phyloP scores from a whole-genome alignment of 345 rosid species.

The Anastatica hierochuntica region DNA sequence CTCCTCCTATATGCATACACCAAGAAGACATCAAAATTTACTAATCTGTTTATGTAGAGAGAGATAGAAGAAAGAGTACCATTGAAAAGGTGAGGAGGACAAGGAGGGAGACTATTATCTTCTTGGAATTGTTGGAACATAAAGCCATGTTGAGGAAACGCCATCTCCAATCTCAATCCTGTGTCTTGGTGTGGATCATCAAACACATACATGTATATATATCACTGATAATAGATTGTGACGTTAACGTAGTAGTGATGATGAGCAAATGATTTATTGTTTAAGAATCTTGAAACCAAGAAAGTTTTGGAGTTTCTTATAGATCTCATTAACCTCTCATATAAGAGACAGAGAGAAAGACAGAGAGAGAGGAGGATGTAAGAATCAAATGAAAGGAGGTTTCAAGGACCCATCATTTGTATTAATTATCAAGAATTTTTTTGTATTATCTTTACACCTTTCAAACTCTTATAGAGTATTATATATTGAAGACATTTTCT shows the following conservation, averaged over 20 bases:
- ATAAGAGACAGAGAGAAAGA: slow-evolving; percentile 8
- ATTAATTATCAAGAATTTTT: too few species aligned
- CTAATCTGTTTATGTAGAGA: not conserved
- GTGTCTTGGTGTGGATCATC: slow-evolving; percentile 11
- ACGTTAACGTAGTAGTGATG: not conserved
- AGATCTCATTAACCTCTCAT: slow-evolving; percentile 27
- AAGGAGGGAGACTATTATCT: slow-evolving; percentile 48
- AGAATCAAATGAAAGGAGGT: slow-evolving; percentile 16
- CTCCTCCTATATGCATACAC: not conserved
- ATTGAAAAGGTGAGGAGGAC: slow-evolving; percentile 65
- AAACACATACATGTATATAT: slow-evolving; percentile 18
- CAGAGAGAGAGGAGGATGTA: not conserved
- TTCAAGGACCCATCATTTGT: slow-evolving; percentile 25
- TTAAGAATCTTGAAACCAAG: too few species aligned
- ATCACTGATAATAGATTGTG: not conserved
- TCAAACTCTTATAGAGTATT: too few species aligned
- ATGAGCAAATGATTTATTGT: too few species aligned
- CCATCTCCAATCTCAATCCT: slow-evolving; percentile 38
- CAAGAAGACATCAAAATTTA: not conserved
- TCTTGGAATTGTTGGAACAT: slow-evolving; percentile 56
- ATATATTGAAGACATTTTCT: too few species aligned
- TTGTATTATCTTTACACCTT: too few species aligned
- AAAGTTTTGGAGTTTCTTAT: slow-evolving; percentile 23
- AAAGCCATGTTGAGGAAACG: slow-evolving; percentile 65
- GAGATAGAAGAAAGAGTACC: slow-evolving; percentile 28